A percentile compares a stretch with the other conserved stretches of the same genome.
phyloP scores from a whole-genome alignment of 805 yeast genomes.

The Candida maesae region DNA sequence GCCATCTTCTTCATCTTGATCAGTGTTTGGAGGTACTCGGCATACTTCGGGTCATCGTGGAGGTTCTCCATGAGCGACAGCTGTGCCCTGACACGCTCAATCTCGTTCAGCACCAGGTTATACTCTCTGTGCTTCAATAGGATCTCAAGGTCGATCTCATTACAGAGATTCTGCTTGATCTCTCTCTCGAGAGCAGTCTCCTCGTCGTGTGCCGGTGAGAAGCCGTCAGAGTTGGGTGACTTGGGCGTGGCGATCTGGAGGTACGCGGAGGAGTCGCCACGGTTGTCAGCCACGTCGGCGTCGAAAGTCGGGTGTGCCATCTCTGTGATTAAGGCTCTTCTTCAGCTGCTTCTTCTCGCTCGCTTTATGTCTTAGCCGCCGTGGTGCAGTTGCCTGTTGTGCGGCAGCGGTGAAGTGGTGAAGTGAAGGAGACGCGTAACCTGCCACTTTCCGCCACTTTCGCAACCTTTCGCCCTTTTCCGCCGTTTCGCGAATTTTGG shows the following conservation, averaged over 20 bases:
- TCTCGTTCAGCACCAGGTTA: conserved; percentile 46
- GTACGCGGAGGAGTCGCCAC: conserved; percentile 15
- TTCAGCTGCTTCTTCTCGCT: too few relatives aligned
- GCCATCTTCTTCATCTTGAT: conserved; percentile 29
- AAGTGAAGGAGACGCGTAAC: neutral
- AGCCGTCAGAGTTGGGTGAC: conserved; percentile 37
- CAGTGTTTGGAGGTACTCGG: conserved; percentile 38
- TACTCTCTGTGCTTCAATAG: conserved; percentile 56
- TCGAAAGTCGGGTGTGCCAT: conserved; percentile 13
- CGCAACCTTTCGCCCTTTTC: neutral
- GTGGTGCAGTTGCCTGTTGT: too few relatives aligned
- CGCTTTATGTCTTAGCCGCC: too few relatives aligned
- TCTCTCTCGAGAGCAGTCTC: conserved; percentile 14
- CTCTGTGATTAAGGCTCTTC: neutral
- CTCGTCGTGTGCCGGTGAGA: conserved; percentile 22
- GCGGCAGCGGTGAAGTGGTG: too few relatives aligned
- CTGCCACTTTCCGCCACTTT: neutral
- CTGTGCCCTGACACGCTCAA: conserved; percentile 55
- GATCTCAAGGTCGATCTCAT: conserved; percentile 57
- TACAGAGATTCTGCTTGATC: conserved; percentile 32
- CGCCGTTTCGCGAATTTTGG: neutral
- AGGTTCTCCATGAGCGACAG: conserved; percentile 46
- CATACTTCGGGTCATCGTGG: conserved; percentile 32
- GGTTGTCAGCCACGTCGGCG: conserved; percentile 8
- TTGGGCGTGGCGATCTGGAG: conserved; percentile 42